Evolutionary conservation across 768 basidiomycete species (phyloP).

Genomic region (Pleurotus tuber-regium): DNA sequence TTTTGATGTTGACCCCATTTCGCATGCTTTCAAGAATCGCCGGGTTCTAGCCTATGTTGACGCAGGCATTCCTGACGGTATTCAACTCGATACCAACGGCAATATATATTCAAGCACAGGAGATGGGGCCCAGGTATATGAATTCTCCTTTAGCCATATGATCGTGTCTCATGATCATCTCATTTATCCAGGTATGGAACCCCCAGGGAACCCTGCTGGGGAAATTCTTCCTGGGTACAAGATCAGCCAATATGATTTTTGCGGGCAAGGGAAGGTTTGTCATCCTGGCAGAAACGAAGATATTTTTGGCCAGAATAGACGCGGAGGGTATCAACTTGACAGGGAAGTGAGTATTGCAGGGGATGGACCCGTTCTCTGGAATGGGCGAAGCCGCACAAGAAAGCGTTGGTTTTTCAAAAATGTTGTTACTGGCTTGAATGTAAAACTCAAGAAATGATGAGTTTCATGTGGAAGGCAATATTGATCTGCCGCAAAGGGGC

Average conservation of each 20-base stretch:
- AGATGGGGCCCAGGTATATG: slow-evolving; percentile 59
- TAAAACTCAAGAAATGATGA: no score
- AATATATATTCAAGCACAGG: slow-evolving; percentile 68
- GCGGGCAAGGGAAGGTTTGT: slow-evolving; percentile 39
- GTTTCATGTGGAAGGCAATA: no score
- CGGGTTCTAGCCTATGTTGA: slow-evolving; percentile 67
- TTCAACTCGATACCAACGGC: slow-evolving; percentile 59
- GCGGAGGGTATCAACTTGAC: slow-evolving; percentile 22
- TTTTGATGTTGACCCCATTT: slow-evolving; percentile 59
- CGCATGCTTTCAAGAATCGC: slow-evolving; percentile 53
- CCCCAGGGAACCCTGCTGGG: slow-evolving; percentile 56
- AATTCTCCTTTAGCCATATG: no score
- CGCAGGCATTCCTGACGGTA: slow-evolving; percentile 64
- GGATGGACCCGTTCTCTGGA: no score
- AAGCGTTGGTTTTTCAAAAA: no score
- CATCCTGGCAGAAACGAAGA: slow-evolving; percentile 44
- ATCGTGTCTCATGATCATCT: no score
- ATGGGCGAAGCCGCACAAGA: no score
- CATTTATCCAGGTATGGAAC: slow-evolving; percentile 45
- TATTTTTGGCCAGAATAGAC: slow-evolving; percentile 44
- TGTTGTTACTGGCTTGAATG: no score
- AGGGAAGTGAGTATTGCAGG: no score
- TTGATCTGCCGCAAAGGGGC: no score
- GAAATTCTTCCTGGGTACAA: slow-evolving; percentile 55
- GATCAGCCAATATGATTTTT: slow-evolving; percentile 45